A percentile compares a stretch with the other conserved stretches of the same genome.
phyloP scores from a whole-genome alignment of 2,329 filamentous ascomycete genomes.

The Sclerotinia borealis region DNA sequence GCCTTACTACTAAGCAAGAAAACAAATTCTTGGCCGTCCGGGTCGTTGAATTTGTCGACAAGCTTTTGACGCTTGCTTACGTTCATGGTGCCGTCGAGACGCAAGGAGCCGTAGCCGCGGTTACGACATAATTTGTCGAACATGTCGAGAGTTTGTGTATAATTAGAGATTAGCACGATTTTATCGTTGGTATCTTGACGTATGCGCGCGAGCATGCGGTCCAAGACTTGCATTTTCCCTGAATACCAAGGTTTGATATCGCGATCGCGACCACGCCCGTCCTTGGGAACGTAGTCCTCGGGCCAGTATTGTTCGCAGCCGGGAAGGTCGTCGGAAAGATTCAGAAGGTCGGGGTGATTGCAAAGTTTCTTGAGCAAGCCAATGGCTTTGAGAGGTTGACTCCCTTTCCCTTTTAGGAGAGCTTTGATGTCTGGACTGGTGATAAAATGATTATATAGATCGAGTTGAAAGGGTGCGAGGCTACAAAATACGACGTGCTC shows the following conservation, averaged over 20 bases:
- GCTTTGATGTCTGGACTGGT: conserved; percentile 92
- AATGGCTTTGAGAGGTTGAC: conserved; percentile 93
- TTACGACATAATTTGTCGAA: conserved; percentile 87
- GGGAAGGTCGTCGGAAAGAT: conserved; percentile 75
- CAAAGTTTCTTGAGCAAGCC: conserved; percentile 96
- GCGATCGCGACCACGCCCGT: conserved; percentile 78
- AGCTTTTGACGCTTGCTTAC: conserved; percentile 96
- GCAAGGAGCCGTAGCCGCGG: conserved; percentile 76
- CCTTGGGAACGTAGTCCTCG: conserved; percentile 82
- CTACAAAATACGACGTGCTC: conserved; percentile 99
- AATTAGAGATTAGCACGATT: conserved; percentile 98
- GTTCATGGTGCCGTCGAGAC: conserved; percentile 95
- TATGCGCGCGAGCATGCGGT: conserved; percentile 94
- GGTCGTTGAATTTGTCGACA: conserved; percentile 96
- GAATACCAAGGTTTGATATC: conserved; percentile 95
- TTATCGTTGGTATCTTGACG: conserved; percentile 97
- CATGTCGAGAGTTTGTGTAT: conserved; percentile 90
- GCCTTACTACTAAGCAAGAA: conserved; percentile 97
- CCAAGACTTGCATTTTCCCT: conserved; percentile 97
- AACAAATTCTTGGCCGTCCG: conserved; percentile 81
- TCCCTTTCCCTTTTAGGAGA: conserved; percentile 85
- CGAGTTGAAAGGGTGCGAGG: conserved; percentile 83
- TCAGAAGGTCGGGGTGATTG: conserved; percentile 92
- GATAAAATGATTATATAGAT: conserved; percentile 95
- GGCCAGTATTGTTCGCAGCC: conserved; percentile 79